phyloP scores from a whole-genome alignment of 495 filamentous ascomycete genomes.

The Chlorociboria aeruginascens region DNA sequence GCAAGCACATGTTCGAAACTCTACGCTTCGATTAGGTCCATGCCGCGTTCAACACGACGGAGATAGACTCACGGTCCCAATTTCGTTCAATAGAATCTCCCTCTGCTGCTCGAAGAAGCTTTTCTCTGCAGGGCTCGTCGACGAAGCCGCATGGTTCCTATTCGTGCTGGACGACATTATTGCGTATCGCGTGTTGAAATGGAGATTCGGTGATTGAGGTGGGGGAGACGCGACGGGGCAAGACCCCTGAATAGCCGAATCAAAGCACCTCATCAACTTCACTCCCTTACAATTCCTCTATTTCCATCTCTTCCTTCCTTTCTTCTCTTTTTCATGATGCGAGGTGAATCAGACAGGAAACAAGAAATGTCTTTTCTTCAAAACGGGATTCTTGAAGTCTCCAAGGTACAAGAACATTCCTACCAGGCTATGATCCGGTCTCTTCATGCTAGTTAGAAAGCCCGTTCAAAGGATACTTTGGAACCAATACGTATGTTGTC shows the following conservation, averaged over 20 bases:
- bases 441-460: too few relatives aligned
- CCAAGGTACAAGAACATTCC: too few relatives aligned
- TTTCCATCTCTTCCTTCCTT: background rate
- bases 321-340: background rate
- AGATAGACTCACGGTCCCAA: slow-evolving; percentile 50
- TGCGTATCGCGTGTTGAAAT: background rate
- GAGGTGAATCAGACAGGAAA: too few relatives aligned
- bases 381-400: too few relatives aligned
- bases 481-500: too few relatives aligned
- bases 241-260: background rate
- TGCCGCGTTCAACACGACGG: background rate
- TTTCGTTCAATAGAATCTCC: slow-evolving; percentile 62
- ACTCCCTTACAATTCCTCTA: background rate
- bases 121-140: slow-evolving; percentile 5
- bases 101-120: slow-evolving; percentile 71
- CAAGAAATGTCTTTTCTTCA: too few relatives aligned
- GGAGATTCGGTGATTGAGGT: background rate
- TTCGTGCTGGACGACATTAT: slow-evolving; percentile 16
- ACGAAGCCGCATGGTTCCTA: slow-evolving; percentile 6
- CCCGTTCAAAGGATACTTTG: too few relatives aligned
- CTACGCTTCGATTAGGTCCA: slow-evolving; percentile 27
- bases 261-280: background rate
- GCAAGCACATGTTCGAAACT: slow-evolving; percentile 89
- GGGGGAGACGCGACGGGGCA: background rate
- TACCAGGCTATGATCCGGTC: too few relatives aligned